Evolutionary conservation across 106 monocot genomes (phyloP).

Genomic region (Allium fistulosum): DNA sequence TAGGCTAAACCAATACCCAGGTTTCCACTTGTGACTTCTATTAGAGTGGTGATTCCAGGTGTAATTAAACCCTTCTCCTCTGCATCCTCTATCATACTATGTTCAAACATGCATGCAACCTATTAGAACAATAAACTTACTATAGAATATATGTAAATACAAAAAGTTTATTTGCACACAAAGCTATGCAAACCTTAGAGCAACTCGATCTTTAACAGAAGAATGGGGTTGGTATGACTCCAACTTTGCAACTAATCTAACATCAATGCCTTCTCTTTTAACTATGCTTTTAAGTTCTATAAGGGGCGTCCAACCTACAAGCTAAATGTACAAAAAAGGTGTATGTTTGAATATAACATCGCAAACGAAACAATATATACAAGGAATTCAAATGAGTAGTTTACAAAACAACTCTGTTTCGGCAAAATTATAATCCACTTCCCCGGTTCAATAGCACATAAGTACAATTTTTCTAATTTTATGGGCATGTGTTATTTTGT

Average conservation of each 20-base stretch:
- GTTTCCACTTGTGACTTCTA: constrained; percentile 78
- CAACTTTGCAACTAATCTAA: constrained; percentile 59
- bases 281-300: constrained; percentile 55
- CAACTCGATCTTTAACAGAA: constrained; percentile 78
- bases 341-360: no score
- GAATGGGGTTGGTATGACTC: constrained; percentile 80
- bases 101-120: constrained; percentile 4
- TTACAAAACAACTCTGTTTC: no score
- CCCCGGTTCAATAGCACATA: no score
- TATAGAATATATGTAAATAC: no score
- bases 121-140: no score
- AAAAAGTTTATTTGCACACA: no score
- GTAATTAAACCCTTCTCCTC: constrained; percentile 70
- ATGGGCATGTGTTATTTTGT: no score
- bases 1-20: constrained; percentile 56
- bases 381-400: no score
- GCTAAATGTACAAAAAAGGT: constrained; percentile 21
- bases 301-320: constrained; percentile 88
- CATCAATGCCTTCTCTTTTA: constrained; percentile 42
- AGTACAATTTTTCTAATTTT: no score
- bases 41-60: constrained; percentile 64
- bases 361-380: no score
- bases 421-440: no score
- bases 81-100: constrained; percentile 89
- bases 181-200: constrained; percentile 44